A percentile compares a stretch with the other conserved stretches of the same genome.
These are phyloP conservation scores for Solanum raphanifolium DNA, from an alignment of 257 asterid species.

Conservation along the genomic window DNA sequence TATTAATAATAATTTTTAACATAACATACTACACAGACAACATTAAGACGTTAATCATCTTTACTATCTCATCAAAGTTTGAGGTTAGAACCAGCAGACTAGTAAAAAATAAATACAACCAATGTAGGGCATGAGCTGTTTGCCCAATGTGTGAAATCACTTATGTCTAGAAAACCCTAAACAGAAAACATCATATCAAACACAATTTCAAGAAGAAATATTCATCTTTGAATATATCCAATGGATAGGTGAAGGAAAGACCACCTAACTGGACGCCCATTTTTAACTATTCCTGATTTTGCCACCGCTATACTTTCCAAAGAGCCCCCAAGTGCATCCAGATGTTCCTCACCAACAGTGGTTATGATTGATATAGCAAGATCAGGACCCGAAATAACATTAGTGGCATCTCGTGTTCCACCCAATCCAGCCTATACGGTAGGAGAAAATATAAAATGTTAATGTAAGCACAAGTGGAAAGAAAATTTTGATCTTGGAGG, in stretches of 20 bases:
- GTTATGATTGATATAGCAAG: constrained; percentile 75
- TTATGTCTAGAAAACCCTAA: neutral
- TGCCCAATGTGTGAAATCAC: neutral
- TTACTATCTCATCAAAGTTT: neutral
- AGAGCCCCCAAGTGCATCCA: constrained; percentile 92
- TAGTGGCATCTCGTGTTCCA: constrained; percentile 97
- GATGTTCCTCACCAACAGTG: constrained; percentile 86
- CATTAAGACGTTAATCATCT: neutral
- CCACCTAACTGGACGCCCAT: constrained; percentile 93
- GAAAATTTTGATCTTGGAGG: neutral
- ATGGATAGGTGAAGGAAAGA: constrained; percentile 20
- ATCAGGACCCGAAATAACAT: constrained; percentile 54
- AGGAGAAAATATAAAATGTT: neutral
- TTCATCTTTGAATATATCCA: neutral
- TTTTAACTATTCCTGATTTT: constrained; percentile 90
- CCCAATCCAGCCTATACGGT: constrained; percentile 58
- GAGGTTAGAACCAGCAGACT: neutral
- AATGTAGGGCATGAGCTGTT: neutral
- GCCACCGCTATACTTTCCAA: constrained; percentile 86
- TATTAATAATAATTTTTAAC: neutral
- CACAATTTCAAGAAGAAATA: neutral
- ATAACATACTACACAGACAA: neutral
- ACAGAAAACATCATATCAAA: neutral
- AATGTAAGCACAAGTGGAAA: neutral
- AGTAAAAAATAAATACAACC: neutral